These are phyloP conservation scores for Setomelanomma holmii DNA, from an alignment of 2,329 filamentous ascomycete genomes.

Conservation along the genomic window DNA sequence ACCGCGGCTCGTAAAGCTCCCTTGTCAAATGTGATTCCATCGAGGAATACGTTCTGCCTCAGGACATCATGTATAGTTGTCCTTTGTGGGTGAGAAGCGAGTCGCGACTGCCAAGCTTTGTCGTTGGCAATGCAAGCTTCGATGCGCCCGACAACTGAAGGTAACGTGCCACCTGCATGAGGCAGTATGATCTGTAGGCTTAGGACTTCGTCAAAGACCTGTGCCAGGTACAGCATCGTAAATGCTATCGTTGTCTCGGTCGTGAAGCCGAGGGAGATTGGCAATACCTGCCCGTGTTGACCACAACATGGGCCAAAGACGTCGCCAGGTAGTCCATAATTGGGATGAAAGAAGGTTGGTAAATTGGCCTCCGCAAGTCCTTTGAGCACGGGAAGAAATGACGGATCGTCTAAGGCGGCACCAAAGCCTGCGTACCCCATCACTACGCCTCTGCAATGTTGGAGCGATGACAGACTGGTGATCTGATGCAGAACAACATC, in stretches of 20 bases:
- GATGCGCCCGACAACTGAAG: neutral
- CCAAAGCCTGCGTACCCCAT: constrained; percentile 4
- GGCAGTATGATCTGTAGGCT: neutral
- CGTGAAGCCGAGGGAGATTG: neutral
- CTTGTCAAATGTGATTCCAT: neutral
- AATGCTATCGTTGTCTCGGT: neutral
- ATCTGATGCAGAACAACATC: neutral
- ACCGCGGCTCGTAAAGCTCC: neutral
- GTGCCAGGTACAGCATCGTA: neutral
- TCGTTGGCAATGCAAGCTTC: constrained; percentile 2
- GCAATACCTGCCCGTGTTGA: neutral
- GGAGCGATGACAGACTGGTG: neutral
- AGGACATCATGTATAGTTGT: neutral
- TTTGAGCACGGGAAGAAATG: neutral
- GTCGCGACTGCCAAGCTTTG: neutral
- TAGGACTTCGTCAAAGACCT: neutral
- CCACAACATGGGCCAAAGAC: constrained; percentile 1
- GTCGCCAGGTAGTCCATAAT: neutral
- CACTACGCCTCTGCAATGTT: neutral
- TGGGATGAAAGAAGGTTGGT: neutral
- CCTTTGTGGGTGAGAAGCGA: neutral
- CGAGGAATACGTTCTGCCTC: neutral
- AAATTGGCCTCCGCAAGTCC: neutral
- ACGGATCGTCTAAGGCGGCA: neutral
- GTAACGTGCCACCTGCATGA: neutral